Evolutionary conservation across 345 rosid genomes (phyloP).

Genomic region (Eucalyptus sp.): DNA sequence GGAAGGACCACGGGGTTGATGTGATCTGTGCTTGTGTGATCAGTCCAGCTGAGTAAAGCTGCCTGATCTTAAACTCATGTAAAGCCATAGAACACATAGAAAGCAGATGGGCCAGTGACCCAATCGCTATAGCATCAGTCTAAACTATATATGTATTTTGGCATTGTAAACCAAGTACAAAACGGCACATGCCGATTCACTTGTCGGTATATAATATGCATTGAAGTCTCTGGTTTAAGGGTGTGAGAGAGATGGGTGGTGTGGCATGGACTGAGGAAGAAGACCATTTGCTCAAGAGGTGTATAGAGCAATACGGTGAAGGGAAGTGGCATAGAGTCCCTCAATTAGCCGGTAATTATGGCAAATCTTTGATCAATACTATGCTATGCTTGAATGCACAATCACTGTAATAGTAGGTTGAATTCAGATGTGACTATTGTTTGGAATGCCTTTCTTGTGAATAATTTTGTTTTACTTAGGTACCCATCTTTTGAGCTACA

Average conservation of each 20-base stretch:
- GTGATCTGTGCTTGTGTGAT: not conserved
- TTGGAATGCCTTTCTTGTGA: not conserved
- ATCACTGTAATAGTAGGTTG: not conserved
- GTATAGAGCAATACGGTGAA: conserved; percentile 26
- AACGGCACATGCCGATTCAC: not conserved
- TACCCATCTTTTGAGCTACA: not conserved
- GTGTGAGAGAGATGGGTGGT: conserved; percentile 12
- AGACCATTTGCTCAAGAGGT: conserved; percentile 32
- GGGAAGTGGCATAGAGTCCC: conserved; percentile 40
- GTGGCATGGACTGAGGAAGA: conserved; percentile 40
- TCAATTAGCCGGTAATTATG: conserved; percentile 14
- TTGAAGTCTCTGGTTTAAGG: not conserved
- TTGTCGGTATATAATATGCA: not conserved
- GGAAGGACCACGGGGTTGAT: not conserved
- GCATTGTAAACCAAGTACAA: not conserved
- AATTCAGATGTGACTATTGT: not conserved
- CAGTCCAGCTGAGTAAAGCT: not conserved
- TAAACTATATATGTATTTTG: not conserved
- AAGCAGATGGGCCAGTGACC: conserved; percentile 14
- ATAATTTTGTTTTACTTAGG: not conserved
- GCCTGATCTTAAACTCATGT: conserved; percentile 4
- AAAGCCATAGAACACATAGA: not conserved
- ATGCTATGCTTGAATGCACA: not conserved
- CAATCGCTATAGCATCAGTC: not conserved
- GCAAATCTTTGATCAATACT: not conserved